A percentile compares a stretch with the other conserved stretches of the same genome.
Evolutionary conservation across 495 filamentous ascomycete genomes (phyloP).

Genomic region (Lepidopterella palustris): DNA sequence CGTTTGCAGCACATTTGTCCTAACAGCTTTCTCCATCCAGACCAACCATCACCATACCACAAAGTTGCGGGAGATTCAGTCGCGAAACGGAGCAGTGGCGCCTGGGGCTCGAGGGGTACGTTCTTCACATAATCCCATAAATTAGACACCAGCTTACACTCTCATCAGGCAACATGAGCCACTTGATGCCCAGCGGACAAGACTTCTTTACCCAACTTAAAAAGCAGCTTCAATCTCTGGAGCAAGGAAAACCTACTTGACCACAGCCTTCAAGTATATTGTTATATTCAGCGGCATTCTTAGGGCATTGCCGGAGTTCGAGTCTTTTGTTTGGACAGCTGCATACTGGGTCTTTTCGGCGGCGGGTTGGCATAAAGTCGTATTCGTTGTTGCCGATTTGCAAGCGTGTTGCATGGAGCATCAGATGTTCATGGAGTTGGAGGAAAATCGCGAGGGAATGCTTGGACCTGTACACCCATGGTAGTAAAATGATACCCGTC

Average conservation of each 20-base stretch:
- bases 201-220: constrained; percentile 26
- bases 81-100: constrained; percentile 21
- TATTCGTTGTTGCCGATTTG: not conserved
- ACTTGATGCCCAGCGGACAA: constrained; percentile 26
- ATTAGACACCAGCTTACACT: not conserved
- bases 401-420: not conserved
- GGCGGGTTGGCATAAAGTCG: not conserved
- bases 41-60: constrained; percentile 22
- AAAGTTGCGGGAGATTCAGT: constrained; percentile 28
- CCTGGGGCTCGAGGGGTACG: constrained; percentile 25
- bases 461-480: not conserved
- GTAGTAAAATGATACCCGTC: no score
- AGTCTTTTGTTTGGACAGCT: not conserved
- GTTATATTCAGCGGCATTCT: constrained; percentile 4
- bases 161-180: constrained; percentile 21
- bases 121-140: not conserved
- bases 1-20: not conserved
- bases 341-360: not conserved
- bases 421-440: not conserved
- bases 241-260: not conserved
- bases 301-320: constrained; percentile 5
- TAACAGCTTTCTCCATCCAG: constrained; percentile 8
- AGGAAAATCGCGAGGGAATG: not conserved
- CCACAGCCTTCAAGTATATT: not conserved
- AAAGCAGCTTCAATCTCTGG: not conserved